These are phyloP conservation scores for Tylopilus cervinicoccineus DNA, from an alignment of 768 basidiomycete genomes.

Conservation along the genomic window DNA sequence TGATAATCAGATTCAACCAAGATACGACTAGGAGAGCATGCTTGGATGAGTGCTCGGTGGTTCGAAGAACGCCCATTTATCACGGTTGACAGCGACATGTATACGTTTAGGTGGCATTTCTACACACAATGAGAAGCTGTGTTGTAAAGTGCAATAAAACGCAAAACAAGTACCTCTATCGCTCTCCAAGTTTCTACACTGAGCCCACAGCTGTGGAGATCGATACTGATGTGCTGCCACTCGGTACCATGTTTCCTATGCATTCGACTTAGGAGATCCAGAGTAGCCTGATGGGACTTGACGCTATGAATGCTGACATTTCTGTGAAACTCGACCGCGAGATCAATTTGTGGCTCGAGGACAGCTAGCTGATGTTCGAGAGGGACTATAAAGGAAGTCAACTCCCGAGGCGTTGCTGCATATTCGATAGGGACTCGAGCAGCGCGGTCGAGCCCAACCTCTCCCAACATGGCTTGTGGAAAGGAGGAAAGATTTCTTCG, in stretches of 20 bases:
- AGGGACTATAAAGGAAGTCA: conserved; percentile 78
- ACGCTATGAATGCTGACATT: conserved; percentile 90
- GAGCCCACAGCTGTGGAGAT: conserved; percentile 88
- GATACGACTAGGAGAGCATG: conserved; percentile 61
- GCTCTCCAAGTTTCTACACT: conserved; percentile 70
- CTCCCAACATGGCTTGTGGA: conserved; percentile 81
- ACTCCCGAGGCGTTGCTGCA: conserved; percentile 42
- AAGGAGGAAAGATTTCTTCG: conserved; percentile 55
- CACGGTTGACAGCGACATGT: conserved; percentile 81
- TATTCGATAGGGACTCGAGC: conserved; percentile 69
- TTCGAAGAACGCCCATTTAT: conserved; percentile 74
- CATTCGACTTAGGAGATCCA: conserved; percentile 62
- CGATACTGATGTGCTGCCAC: conserved; percentile 72
- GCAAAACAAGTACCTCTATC: conserved; percentile 57
- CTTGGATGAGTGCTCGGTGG: conserved; percentile 59
- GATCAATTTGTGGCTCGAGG: conserved; percentile 77
- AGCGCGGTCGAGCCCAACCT: conserved; percentile 85
- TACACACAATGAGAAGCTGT: conserved; percentile 29
- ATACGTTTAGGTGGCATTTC: conserved; percentile 73
- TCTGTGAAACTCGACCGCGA: conserved; percentile 76
- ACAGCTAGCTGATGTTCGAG: conserved; percentile 76
- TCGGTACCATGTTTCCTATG: conserved; percentile 48
- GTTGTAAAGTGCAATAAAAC: neutral
- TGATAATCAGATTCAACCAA: conserved; percentile 87
- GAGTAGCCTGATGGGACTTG: conserved; percentile 64